phyloP scores from a whole-genome alignment of 148 eudicot species.

The Nepenthes mirabilis region DNA sequence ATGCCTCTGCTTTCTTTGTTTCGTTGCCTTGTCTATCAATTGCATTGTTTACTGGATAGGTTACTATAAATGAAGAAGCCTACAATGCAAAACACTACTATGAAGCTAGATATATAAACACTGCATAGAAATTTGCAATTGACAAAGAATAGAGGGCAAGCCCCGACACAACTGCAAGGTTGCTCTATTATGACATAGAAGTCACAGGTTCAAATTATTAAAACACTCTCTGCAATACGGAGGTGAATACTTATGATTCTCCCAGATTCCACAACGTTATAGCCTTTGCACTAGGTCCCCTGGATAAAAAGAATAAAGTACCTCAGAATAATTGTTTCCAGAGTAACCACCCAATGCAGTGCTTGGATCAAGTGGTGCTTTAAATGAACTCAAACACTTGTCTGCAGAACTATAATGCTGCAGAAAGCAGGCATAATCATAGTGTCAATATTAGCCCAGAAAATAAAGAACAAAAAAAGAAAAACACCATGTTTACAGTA shows the following conservation, averaged over 20 bases:
- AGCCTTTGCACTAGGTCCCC: too few species aligned
- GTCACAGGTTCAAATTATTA: too few species aligned
- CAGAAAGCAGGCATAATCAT: conserved; percentile 7
- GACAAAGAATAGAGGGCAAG: too few species aligned
- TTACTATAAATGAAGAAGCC: conserved; percentile 95
- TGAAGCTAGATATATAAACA: neutral
- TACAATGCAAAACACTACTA: conserved; percentile 22
- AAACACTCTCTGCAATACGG: too few species aligned
- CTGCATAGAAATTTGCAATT: too few species aligned
- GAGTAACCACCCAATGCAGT: conserved; percentile 91
- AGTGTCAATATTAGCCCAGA: neutral
- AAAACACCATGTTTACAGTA: neutral
- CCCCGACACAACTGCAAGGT: too few species aligned
- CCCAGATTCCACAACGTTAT: too few species aligned
- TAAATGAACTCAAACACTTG: conserved; percentile 81
- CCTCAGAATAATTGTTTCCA: conserved; percentile 87
- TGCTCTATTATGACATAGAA: too few species aligned
- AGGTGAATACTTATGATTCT: too few species aligned
- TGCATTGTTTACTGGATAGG: conserved; percentile 95
- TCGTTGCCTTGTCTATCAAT: conserved; percentile 63
- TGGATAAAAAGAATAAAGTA: conserved; percentile 3
- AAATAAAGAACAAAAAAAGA: neutral
- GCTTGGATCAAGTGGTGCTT: conserved; percentile 97
- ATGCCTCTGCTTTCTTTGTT: conserved; percentile 62
- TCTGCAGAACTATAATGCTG: conserved; percentile 80